Conservation (phyloP, 345 rosid species). For the Microcos paniculata region DNA sequence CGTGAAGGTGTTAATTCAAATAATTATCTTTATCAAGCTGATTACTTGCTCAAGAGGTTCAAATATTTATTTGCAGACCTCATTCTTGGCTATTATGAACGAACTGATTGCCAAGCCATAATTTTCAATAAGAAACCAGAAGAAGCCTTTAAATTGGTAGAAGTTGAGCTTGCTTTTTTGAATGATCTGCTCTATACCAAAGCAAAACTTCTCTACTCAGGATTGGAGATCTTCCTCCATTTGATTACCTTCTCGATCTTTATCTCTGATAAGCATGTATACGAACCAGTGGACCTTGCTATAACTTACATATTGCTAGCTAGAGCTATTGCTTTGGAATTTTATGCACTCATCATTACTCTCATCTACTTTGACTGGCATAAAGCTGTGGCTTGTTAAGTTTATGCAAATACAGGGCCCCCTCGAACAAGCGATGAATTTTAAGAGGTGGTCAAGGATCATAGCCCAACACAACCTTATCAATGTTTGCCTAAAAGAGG, state of each 20-base stretch:
- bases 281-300: constrained; percentile 19
- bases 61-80: constrained; percentile 26
- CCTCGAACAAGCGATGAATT: neutral
- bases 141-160: constrained; percentile 35
- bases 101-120: constrained; percentile 21
- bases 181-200: constrained; percentile 43
- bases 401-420: too few species aligned
- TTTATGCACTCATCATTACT: neutral
- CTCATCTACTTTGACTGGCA: constrained; percentile 8
- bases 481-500: neutral
- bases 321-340: constrained; percentile 33
- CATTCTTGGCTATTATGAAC: constrained; percentile 21
- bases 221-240: constrained; percentile 22
- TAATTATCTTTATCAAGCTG: constrained; percentile 16
- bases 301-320: constrained; percentile 32
- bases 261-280: neutral
- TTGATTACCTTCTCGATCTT: constrained; percentile 6
- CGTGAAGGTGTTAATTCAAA: too few species aligned
- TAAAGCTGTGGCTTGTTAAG: neutral
- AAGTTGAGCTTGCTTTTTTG: constrained; percentile 40
- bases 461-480: neutral
- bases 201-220: constrained; percentile 18
- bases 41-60: constrained; percentile 24
- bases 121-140: neutral
- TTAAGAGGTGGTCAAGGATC: neutral